Conservation (phyloP, 2,329 filamentous ascomycete species). For the Aspergillus flavus region DNA sequence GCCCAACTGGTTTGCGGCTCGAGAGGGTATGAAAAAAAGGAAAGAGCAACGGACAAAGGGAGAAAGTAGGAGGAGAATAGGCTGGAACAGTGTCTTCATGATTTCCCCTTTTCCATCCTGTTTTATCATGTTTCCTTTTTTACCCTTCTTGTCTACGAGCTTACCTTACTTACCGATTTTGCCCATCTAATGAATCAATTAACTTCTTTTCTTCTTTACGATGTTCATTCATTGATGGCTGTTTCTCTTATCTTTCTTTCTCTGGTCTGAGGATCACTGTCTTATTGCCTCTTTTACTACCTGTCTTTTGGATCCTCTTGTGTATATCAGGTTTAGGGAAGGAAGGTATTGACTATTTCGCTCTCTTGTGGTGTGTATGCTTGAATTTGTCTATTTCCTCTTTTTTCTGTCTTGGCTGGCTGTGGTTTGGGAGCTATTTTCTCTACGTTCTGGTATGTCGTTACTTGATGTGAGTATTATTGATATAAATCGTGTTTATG, state of each 20-base stretch:
- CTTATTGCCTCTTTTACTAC: background rate
- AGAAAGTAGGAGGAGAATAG: background rate
- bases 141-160: background rate
- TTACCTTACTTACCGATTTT: background rate
- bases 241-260: background rate
- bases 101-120: background rate
- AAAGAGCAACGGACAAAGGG: background rate
- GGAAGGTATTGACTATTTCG: background rate
- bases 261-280: background rate
- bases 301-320: background rate
- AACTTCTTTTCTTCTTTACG: background rate
- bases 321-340: background rate
- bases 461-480: background rate
- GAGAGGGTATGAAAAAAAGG: background rate
- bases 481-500: background rate
- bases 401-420: background rate
- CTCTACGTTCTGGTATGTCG: background rate
- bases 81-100: conserved; percentile 7
- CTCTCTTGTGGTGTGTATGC: background rate
- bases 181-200: conserved; percentile 5
- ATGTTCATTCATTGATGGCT: background rate
- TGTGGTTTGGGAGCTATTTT: background rate
- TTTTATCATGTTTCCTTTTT: conserved; percentile 1
- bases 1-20: conserved; percentile 15
- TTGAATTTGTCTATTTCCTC: background rate